Conservation (phyloP, 495 filamentous ascomycete genomes). For the Penicillium verhagenii region DNA sequence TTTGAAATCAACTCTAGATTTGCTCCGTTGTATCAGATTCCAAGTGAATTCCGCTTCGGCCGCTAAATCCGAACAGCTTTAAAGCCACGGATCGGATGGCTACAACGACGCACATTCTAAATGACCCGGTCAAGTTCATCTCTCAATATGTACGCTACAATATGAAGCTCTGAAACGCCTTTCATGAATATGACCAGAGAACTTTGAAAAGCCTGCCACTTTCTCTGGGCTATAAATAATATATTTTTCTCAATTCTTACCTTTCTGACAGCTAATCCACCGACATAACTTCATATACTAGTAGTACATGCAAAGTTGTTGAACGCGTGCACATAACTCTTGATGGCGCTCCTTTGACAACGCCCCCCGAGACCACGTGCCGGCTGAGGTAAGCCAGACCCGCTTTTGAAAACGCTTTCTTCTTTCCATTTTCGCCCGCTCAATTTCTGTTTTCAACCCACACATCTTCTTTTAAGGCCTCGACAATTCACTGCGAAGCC, state of each 20-base stretch:
- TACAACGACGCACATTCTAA: background rate
- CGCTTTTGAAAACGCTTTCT: slow-evolving; percentile 9
- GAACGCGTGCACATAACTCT: background rate
- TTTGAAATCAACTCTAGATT: background rate
- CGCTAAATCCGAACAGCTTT: background rate
- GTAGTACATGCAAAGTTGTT: no score
- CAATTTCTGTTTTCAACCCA: slow-evolving; percentile 8
- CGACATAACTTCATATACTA: no score
- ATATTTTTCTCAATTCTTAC: background rate
- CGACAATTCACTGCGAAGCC: slow-evolving; percentile 18
- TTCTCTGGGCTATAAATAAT: no score
- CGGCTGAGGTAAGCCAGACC: slow-evolving; percentile 21
- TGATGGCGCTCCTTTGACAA: no score
- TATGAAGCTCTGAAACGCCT: no score
- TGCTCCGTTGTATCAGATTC: background rate
- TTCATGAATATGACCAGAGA: no score
- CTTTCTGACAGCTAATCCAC: no score
- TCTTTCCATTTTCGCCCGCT: slow-evolving; percentile 9
- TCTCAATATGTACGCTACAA: no score
- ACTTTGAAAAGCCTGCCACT: no score
- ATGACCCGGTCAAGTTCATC: no score
- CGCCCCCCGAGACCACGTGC: slow-evolving; percentile 24
- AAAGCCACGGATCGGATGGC: background rate
- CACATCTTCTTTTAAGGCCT: slow-evolving; percentile 15
- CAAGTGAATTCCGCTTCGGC: background rate